These are phyloP conservation scores for Nemania abortiva DNA, from an alignment of 2,329 filamentous ascomycete genomes.

Conservation along the genomic window DNA sequence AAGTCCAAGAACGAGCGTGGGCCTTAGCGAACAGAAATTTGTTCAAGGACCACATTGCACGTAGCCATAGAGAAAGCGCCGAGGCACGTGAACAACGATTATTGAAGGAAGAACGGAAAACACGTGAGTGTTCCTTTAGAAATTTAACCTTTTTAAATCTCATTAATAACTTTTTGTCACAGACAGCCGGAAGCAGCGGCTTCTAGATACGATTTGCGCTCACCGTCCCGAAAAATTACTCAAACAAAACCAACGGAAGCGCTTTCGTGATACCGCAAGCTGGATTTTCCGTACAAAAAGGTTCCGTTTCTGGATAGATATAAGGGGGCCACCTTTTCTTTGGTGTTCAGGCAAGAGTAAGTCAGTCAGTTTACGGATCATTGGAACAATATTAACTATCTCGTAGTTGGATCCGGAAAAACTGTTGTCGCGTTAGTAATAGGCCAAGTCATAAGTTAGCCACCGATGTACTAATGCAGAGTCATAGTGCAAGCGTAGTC, in stretches of 20 bases:
- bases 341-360: constrained; percentile 32
- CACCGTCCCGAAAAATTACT: constrained; percentile 46
- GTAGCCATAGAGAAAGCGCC: too few species aligned
- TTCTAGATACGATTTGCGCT: constrained; percentile 48
- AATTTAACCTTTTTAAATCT: too few species aligned
- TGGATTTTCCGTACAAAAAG: constrained; percentile 41
- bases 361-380: neutral
- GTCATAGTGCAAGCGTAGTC: constrained; percentile 40
- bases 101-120: neutral
- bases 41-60: neutral
- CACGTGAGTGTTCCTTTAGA: neutral
- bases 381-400: neutral
- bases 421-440: constrained; percentile 22
- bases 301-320: constrained; percentile 24
- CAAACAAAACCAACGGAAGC: constrained; percentile 48
- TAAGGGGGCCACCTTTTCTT: neutral
- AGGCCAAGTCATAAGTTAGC: neutral
- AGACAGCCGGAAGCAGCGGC: constrained; percentile 35
- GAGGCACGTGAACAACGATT: neutral
- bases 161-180: neutral
- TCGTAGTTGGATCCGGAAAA: constrained; percentile 29
- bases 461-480: neutral
- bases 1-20: constrained; percentile 5
- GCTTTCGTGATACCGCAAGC: constrained; percentile 45
- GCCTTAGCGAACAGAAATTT: neutral